Evolutionary conservation across 2,329 filamentous ascomycete genomes (phyloP).

Genomic region (Diaporthe sp.): DNA sequence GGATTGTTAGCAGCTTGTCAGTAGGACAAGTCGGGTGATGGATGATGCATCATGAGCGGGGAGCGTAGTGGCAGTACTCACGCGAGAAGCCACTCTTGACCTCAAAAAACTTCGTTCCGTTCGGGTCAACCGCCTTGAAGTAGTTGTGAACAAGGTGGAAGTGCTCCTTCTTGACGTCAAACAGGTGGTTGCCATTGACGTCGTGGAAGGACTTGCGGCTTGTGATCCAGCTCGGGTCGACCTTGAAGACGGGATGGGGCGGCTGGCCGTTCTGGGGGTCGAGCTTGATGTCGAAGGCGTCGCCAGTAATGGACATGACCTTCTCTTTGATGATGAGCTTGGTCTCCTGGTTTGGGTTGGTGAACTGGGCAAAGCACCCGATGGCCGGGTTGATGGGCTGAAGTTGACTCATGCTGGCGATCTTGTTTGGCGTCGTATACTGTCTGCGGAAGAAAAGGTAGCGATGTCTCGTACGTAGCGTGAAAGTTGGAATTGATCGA

Average conservation of each 20-base stretch:
- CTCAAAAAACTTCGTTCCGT: conserved; percentile 64
- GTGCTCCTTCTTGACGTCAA: conserved; percentile 69
- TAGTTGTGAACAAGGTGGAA: conserved; percentile 63
- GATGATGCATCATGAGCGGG: not conserved
- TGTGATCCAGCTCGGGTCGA: conserved; percentile 60
- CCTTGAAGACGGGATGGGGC: conserved; percentile 61
- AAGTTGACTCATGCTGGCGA: conserved; percentile 10
- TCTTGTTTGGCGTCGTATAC: not conserved
- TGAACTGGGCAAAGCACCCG: conserved; percentile 39
- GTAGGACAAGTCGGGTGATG: not conserved
- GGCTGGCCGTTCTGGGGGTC: conserved; percentile 58
- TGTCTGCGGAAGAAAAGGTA: not conserved
- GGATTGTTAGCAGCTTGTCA: not conserved
- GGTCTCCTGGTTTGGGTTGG: conserved; percentile 52
- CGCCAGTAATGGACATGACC: conserved; percentile 72
- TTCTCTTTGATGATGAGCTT: conserved; percentile 73
- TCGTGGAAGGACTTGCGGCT: conserved; percentile 70
- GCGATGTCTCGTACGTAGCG: no score
- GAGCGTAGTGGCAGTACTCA: conserved; percentile 52
- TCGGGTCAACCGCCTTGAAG: conserved; percentile 63
- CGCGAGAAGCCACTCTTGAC: conserved; percentile 68
- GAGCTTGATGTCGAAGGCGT: conserved; percentile 74
- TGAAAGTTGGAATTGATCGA: accelerated
- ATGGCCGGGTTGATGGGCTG: conserved; percentile 49
- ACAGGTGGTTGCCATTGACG: conserved; percentile 66